Conservation (phyloP, 2,329 filamentous ascomycete genomes). For the Pseudovirgaria hyperparasitica region DNA sequence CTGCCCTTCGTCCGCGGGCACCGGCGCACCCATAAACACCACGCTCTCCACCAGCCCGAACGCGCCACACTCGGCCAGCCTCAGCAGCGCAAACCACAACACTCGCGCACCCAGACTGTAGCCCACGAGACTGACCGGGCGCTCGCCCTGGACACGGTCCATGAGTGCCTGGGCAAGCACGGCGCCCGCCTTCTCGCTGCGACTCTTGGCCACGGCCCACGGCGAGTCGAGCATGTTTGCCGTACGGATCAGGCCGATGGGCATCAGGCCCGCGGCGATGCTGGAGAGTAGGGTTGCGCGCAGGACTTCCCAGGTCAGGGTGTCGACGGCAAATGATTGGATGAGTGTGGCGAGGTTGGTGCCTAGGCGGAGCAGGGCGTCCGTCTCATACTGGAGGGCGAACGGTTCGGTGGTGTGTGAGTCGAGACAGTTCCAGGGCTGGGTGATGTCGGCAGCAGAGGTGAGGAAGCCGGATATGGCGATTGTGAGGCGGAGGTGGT, state of each 20-base stretch:
- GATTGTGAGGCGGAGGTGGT: conserved; percentile 57
- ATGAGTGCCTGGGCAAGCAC: conserved; percentile 71
- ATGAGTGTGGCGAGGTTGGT: conserved; percentile 63
- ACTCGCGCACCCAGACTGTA: conserved; percentile 70
- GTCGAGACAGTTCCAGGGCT: conserved; percentile 66
- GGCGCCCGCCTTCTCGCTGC: conserved; percentile 66
- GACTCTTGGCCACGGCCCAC: conserved; percentile 60
- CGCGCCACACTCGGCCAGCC: conserved; percentile 60
- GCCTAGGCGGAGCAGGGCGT: conserved; percentile 63
- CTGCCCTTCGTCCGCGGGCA: conserved; percentile 54
- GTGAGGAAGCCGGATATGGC: conserved; percentile 71
- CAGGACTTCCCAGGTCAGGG: conserved; percentile 60
- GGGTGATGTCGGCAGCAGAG: conserved; percentile 53
- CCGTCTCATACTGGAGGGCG: conserved; percentile 68
- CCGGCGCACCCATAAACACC: conserved; percentile 68
- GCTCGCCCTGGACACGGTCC: conserved; percentile 66
- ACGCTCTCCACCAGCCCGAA: conserved; percentile 76
- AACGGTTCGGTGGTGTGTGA: conserved; percentile 59
- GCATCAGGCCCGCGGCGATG: conserved; percentile 33
- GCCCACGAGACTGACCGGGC: conserved; percentile 67
- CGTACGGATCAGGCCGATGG: conserved; percentile 31
- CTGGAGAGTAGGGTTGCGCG: conserved; percentile 39
- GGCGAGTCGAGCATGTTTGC: conserved; percentile 61
- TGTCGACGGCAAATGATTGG: conserved; percentile 63
- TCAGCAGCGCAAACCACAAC: conserved; percentile 68